These are phyloP conservation scores for Neospora caninum DNA, from an alignment of 169 alveolate species.

Conservation along the genomic window DNA sequence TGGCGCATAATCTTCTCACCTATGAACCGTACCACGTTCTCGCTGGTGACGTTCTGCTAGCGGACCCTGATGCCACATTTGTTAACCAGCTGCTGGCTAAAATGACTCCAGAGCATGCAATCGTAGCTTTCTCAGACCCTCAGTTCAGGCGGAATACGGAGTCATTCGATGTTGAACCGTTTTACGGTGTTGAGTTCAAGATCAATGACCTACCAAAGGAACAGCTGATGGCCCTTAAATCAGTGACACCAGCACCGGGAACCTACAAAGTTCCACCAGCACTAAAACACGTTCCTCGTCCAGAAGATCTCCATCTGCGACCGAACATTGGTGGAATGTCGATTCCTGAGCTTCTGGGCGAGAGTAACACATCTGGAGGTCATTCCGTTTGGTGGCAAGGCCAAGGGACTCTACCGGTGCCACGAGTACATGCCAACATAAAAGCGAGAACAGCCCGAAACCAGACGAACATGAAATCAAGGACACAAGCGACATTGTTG, in stretches of 20 bases:
- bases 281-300: slow-evolving; percentile 57
- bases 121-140: slow-evolving; percentile 69
- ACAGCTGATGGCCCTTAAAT: slow-evolving; percentile 32
- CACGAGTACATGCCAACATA: slow-evolving; percentile 57
- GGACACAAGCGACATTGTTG: slow-evolving; percentile 45
- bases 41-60: slow-evolving; percentile 66
- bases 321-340: slow-evolving; percentile 51
- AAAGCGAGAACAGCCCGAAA: slow-evolving; percentile 48
- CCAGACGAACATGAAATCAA: slow-evolving; percentile 42
- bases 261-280: slow-evolving; percentile 69
- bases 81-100: slow-evolving; percentile 59
- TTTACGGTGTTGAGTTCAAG: slow-evolving; percentile 65
- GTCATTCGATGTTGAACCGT: slow-evolving; percentile 60
- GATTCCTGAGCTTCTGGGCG: slow-evolving; percentile 64
- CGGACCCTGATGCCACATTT: slow-evolving; percentile 61
- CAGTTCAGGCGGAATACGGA: slow-evolving; percentile 44
- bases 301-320: slow-evolving; percentile 49
- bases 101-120: slow-evolving; percentile 61
- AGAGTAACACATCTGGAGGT: slow-evolving; percentile 49
- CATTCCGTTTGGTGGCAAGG: slow-evolving; percentile 72
- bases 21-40: slow-evolving; percentile 69
- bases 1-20: slow-evolving; percentile 63
- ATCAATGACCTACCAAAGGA: slow-evolving; percentile 57
- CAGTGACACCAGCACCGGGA: slow-evolving; percentile 44
- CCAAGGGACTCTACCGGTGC: slow-evolving; percentile 56